Conservation (phyloP, 208 protist genomes). For the Trichomonas tenax region DNA sequence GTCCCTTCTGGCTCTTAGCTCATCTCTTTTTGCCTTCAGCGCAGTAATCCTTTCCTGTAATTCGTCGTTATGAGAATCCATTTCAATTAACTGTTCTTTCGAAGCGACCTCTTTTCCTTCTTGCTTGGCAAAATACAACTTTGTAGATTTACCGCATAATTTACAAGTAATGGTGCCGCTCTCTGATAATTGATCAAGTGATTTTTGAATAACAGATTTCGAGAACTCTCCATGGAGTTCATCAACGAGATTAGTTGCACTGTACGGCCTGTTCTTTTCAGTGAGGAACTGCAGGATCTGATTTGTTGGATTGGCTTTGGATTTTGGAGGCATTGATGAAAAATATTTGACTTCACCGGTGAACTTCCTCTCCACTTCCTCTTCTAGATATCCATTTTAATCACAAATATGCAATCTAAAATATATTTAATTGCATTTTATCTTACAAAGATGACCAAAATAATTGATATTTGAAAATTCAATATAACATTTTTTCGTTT, state of each 20-base stretch:
- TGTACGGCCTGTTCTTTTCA: not conserved
- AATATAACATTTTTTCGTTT: too few species aligned
- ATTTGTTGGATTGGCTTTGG: not conserved
- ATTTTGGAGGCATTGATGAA: not conserved
- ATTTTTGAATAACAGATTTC: not conserved
- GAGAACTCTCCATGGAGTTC: not conserved
- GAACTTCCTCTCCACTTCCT: not conserved
- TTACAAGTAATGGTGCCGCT: not conserved
- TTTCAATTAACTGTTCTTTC: not conserved
- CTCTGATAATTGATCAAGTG: not conserved
- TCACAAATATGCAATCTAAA: too few species aligned
- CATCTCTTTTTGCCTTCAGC: not conserved
- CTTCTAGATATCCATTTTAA: too few species aligned
- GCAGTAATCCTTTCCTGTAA: not conserved
- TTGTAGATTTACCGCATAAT: not conserved
- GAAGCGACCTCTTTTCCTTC: not conserved
- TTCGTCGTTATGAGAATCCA: not conserved
- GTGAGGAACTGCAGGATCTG: not conserved
- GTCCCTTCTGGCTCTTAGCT: not conserved
- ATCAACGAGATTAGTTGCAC: not conserved
- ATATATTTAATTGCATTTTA: too few species aligned
- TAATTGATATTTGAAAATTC: too few species aligned
- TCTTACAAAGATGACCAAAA: too few species aligned
- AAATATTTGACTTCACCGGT: not conserved
- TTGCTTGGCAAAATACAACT: slow-evolving; percentile 5